Evolutionary conservation across 1,139 yeast species (phyloP).

Genomic region (Pichia sp.): DNA sequence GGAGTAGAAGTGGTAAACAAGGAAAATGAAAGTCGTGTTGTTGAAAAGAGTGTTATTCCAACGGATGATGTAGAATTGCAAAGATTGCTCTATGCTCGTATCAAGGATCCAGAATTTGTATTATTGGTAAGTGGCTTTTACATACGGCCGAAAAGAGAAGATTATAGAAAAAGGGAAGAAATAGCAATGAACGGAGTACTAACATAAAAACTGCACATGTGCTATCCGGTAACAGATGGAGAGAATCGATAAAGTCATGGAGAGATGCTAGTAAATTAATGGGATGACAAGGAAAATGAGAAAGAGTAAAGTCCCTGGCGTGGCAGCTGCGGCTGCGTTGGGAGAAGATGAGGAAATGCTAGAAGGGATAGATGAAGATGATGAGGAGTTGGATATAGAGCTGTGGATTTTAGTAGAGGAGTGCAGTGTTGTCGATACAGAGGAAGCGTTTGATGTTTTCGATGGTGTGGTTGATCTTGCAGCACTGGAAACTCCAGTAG

Average conservation of each 20-base stretch:
- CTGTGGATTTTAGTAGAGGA: no score
- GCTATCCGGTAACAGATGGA: conserved; percentile 4
- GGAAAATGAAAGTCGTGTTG: background rate
- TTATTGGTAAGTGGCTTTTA: background rate
- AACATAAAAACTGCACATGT: background rate
- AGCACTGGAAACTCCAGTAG: no score
- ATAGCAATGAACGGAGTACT: background rate
- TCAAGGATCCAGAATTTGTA: conserved; percentile 2
- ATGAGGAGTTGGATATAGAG: no score
- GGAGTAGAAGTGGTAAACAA: background rate
- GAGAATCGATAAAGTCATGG: background rate
- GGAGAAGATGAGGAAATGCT: background rate
- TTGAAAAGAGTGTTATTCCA: background rate
- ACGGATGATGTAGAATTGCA: background rate
- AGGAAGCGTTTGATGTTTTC: no score
- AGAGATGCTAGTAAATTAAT: background rate
- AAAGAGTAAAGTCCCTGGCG: conserved; percentile 1
- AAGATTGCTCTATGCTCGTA: background rate
- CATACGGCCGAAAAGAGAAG: background rate
- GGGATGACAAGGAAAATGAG: background rate
- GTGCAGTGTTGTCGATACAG: no score
- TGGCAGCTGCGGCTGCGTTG: background rate
- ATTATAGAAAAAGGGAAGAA: background rate
- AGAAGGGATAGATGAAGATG: background rate
- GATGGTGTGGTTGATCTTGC: no score